phyloP scores from a whole-genome alignment of 225 moss, liverwort and hornwort genomes.

The Pseudisothecium myosuroides region DNA sequence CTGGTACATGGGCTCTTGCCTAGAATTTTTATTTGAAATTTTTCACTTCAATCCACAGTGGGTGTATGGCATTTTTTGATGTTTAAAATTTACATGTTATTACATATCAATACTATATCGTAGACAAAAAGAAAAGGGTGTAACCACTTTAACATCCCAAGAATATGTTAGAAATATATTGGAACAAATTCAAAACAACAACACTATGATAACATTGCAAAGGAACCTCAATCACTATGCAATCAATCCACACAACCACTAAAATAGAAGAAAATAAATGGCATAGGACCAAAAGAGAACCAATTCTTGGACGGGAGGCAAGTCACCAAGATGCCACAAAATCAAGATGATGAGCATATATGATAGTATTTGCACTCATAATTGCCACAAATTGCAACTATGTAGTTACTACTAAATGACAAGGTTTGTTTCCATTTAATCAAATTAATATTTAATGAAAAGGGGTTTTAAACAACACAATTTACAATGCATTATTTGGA shows the following conservation, averaged over 20 bases:
- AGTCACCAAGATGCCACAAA: background rate
- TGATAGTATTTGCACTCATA: accelerated
- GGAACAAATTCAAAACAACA: background rate
- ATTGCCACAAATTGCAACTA: background rate
- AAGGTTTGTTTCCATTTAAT: background rate
- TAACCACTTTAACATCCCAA: background rate
- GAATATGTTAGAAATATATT: background rate
- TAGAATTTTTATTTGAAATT: background rate
- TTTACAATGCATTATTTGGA: background rate
- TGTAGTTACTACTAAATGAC: background rate
- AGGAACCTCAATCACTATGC: background rate
- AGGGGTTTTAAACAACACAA: background rate
- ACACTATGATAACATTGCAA: background rate
- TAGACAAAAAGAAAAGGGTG: background rate
- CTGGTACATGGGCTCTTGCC: no score
- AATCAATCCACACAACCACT: background rate
- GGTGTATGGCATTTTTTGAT: background rate
- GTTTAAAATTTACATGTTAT: background rate
- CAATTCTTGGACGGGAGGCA: background rate
- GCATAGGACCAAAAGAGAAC: background rate
- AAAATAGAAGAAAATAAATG: background rate
- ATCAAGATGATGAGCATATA: background rate
- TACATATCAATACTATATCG: background rate
- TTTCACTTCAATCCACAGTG: no score
- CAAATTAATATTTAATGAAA: background rate